Conservation (phyloP, 1,284 basidiomycete genomes). For the Moesziomyces sp. region DNA sequence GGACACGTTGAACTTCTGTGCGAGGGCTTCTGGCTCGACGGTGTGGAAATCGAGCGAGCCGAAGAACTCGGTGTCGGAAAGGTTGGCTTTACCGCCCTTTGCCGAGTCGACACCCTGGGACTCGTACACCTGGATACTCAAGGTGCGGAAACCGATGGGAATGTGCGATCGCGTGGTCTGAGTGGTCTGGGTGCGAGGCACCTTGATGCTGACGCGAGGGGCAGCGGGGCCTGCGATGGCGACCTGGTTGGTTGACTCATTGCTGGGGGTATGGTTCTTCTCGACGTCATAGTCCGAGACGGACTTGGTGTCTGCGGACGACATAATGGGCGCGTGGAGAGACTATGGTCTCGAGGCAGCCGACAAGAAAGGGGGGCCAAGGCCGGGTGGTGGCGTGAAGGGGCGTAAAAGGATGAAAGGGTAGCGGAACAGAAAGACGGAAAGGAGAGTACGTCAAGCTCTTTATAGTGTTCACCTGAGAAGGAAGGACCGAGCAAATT, state of each 20-base stretch:
- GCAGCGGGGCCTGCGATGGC: constrained; percentile 9
- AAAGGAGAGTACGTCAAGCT: background rate
- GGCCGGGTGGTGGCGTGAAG: constrained; percentile 1
- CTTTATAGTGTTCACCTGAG: no score
- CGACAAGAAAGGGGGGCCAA: background rate
- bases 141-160: constrained; percentile 59
- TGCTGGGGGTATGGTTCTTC: constrained; percentile 30
- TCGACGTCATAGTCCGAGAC: constrained; percentile 36
- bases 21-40: constrained; percentile 70
- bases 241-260: constrained; percentile 12
- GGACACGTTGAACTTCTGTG: constrained; percentile 72
- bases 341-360: constrained; percentile 15
- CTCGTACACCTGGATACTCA: constrained; percentile 58
- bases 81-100: constrained; percentile 31
- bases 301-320: constrained; percentile 23
- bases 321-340: constrained; percentile 12
- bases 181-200: constrained; percentile 40
- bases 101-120: constrained; percentile 36
- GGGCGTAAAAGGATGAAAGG: background rate
- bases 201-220: constrained; percentile 39
- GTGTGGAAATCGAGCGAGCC: constrained; percentile 73
- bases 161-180: constrained; percentile 46
- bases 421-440: constrained; percentile 1
- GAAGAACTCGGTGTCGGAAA: constrained; percentile 42
- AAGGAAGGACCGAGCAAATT: no score